Base-by-base conservation (phyloP, 2,329 filamentous ascomycete species). In the Fusarium ambrosium region DNA sequence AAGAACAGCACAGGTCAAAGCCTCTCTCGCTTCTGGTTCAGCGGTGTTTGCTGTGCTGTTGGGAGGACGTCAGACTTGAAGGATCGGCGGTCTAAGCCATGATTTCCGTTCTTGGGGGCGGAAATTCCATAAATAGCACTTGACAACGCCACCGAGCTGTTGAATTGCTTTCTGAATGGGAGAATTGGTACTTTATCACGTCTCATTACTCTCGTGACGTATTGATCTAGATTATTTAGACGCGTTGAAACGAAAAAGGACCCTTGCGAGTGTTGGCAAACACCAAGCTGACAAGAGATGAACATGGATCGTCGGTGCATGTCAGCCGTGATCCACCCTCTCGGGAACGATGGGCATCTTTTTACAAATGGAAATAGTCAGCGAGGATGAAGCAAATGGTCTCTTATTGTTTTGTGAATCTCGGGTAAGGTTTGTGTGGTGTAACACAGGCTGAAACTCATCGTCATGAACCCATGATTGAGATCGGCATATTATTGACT, bases 271-370 rank as follows among this genome's bases (percentile, higher is more conserved):
- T n/a, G 10, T 32, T 18, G 18, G 27, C 18, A 16, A 34, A 32
- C 56, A 34, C 32, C 27, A 48, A 48, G 59, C 59, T 48, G 59
- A 62, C 39, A 36, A 29, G 48, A 32, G n/a, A 36, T 48, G 41
- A 34, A 32, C 48, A 70, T 70, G 67, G 68, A 70, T 20, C 58
- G 56, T 34, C 24, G n/a, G 70, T 68, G 45, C 43, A 51, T 64
- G 69, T 73, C 69, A 74, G 72, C 72, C 60, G 61, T 22, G 60
- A 39, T 66, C 64, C 65, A 74, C 64, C 59, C 20, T 39, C 56
- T 71, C 34, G 68, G 68, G 56, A 63, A 66, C 37, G 53, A 51
- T 51, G 22, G 45, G 16, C 22, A 59, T 59, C 18, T 3, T 32
- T 53, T 32, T 53, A 53, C 48, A 63, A 75, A 34, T 34, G 51